A percentile compares a stretch with the other conserved stretches of the same genome.
Conservation (phyloP, 257 asterid species). For the Fraxinus quadrangulata region DNA sequence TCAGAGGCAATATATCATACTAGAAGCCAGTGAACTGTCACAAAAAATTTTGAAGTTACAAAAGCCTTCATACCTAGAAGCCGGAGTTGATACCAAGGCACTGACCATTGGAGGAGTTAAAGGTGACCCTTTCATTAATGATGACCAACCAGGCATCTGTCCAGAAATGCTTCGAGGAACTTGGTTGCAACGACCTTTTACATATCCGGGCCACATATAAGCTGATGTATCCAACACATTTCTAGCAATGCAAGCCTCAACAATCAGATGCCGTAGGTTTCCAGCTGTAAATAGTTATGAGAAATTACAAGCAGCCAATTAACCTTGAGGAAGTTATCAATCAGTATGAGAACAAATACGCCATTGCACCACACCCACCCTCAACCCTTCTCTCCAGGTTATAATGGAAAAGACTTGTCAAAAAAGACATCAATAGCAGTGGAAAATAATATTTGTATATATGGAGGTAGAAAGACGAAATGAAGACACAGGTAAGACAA, state of each 20-base stretch:
- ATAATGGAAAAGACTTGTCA: background rate
- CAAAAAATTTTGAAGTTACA: constrained; percentile 15
- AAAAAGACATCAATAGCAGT: background rate
- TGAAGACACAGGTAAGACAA: background rate
- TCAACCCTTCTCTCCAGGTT: constrained; percentile 4
- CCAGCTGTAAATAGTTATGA: constrained; percentile 63
- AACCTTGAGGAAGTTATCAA: constrained; percentile 12
- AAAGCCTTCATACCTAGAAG: constrained; percentile 71
- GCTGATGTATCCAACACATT: constrained; percentile 89
- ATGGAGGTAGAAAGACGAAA: constrained; percentile 9
- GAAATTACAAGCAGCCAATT: constrained; percentile 16
- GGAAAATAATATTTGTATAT: background rate
- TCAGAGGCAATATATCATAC: constrained; percentile 14
- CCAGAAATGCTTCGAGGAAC: constrained; percentile 74
- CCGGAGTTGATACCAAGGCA: constrained; percentile 84
- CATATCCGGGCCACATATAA: constrained; percentile 95
- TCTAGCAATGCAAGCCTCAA: constrained; percentile 97
- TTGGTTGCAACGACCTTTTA: constrained; percentile 76
- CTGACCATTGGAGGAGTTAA: constrained; percentile 76
- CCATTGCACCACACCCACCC: background rate
- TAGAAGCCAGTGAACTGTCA: constrained; percentile 9
- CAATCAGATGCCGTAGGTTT: constrained; percentile 82
- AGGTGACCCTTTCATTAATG: constrained; percentile 79
- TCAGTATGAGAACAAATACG: background rate
- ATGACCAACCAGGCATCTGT: constrained; percentile 86